Conservation (phyloP, 495 filamentous ascomycete genomes). For the Astrocystis sublimbata region DNA sequence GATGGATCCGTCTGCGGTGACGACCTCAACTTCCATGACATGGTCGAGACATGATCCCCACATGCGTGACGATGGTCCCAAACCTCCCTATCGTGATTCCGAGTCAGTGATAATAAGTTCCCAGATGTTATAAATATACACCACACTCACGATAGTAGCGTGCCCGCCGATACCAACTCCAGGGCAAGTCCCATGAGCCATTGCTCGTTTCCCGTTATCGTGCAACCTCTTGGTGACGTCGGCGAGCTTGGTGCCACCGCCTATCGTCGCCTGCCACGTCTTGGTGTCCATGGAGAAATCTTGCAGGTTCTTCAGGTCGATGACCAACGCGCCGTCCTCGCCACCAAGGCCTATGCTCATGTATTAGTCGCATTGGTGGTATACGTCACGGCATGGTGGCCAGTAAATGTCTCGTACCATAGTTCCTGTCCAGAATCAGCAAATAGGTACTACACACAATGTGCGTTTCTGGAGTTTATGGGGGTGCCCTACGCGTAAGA, state of each 20-base stretch:
- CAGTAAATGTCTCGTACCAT: constrained; percentile 37
- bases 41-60: constrained; percentile 57
- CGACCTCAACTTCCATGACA: constrained; percentile 58
- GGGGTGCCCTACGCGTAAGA: constrained; percentile 55
- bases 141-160: constrained; percentile 53
- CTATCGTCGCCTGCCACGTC: constrained; percentile 63
- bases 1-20: constrained; percentile 59
- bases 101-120: constrained; percentile 11
- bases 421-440: constrained; percentile 31
- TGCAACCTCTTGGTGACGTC: constrained; percentile 61
- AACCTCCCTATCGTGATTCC: constrained; percentile 41
- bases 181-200: constrained; percentile 68
- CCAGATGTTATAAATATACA: background rate
- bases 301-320: constrained; percentile 59
- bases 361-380: constrained; percentile 10
- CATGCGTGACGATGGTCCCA: constrained; percentile 57
- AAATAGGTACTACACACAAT: background rate
- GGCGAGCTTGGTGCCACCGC: constrained; percentile 62
- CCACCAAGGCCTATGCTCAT: constrained; percentile 55
- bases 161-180: constrained; percentile 72
- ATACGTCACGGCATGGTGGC: background rate
- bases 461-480: too few species aligned
- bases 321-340: constrained; percentile 55
- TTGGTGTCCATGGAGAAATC: constrained; percentile 53
- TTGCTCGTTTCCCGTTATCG: constrained; percentile 61